phyloP scores from a whole-genome alignment of 164 flowering plant genomes.

The Liquidambar formosana region DNA sequence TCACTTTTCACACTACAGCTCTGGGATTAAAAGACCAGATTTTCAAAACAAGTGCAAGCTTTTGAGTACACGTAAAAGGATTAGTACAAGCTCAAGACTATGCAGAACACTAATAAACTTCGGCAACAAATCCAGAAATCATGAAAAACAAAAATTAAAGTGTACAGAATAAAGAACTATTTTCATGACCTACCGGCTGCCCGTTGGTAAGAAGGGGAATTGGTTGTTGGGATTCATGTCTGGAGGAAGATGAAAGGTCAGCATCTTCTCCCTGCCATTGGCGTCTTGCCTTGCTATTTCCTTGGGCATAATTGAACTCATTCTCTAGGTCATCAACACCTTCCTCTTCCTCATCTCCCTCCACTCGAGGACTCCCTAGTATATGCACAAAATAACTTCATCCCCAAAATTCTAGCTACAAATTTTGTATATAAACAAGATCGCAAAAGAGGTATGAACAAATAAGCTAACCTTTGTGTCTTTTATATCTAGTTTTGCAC shows the following conservation, averaged over 20 bases:
- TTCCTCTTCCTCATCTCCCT: conserved; percentile 98
- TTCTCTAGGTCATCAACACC: conserved; percentile 92
- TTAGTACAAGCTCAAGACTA: too few relatives aligned
- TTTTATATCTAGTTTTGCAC: conserved; percentile 94
- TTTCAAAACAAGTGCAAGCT: too few relatives aligned
- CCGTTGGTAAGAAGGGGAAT: conserved; percentile 93
- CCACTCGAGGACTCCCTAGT: conserved; percentile 92
- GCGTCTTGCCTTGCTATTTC: conserved; percentile 48
- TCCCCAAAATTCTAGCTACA: background rate
- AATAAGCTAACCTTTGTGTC: conserved; percentile 73
- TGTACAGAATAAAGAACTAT: background rate
- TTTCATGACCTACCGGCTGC: conserved; percentile 50
- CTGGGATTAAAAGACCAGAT: too few relatives aligned
- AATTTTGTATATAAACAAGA: background rate
- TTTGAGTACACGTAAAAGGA: too few relatives aligned
- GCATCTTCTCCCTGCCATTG: conserved; percentile 83
- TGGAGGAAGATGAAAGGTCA: conserved; percentile 78
- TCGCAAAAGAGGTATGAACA: background rate
- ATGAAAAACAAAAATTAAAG: background rate
- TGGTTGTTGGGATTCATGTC: conserved; percentile 77
- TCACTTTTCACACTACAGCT: too few relatives aligned
- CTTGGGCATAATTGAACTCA: conserved; percentile 71
- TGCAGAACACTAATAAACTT: too few relatives aligned
- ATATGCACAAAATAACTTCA: conserved; percentile 11
- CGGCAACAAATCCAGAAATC: background rate